Conservation (phyloP, 2,329 filamentous ascomycete genomes). For the Colletotrichum phormii region DNA sequence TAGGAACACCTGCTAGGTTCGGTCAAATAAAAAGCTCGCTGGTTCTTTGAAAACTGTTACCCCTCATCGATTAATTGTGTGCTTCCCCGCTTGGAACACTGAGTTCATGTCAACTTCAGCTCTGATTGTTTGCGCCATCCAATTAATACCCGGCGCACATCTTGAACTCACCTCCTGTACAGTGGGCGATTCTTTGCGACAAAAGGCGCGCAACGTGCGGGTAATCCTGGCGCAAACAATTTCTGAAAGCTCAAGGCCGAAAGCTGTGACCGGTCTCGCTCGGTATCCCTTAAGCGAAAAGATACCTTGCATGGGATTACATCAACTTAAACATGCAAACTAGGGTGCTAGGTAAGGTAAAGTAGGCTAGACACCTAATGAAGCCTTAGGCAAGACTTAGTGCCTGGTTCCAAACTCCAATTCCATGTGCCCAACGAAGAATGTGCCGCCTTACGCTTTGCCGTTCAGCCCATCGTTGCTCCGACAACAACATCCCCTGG, state of each 20-base stretch:
- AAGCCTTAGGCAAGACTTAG: slow-evolving; percentile 15
- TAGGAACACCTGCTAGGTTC: slow-evolving; percentile 35
- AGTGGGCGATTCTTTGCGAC: no score
- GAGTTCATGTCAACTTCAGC: neutral
- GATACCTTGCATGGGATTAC: neutral
- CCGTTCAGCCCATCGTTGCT: slow-evolving; percentile 38
- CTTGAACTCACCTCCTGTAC: no score
- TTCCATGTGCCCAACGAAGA: slow-evolving; percentile 22
- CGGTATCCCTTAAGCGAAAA: neutral
- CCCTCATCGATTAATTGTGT: neutral
- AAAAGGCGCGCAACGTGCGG: neutral
- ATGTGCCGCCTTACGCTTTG: slow-evolving; percentile 14
- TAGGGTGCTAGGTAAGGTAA: no score
- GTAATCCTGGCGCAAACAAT: neutral
- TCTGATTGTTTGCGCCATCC: neutral
- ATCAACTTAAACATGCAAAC: neutral
- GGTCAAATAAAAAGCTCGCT: slow-evolving; percentile 35
- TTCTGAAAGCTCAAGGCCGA: no score
- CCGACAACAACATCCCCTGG: slow-evolving; percentile 39
- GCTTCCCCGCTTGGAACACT: no score
- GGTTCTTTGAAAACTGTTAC: slow-evolving; percentile 32
- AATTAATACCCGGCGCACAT: no score
- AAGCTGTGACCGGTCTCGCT: neutral
- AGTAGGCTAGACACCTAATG: no score
- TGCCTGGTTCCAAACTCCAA: neutral